phyloP scores from a whole-genome alignment of 345 rosid genomes.

The Dipteronia sinensis region DNA sequence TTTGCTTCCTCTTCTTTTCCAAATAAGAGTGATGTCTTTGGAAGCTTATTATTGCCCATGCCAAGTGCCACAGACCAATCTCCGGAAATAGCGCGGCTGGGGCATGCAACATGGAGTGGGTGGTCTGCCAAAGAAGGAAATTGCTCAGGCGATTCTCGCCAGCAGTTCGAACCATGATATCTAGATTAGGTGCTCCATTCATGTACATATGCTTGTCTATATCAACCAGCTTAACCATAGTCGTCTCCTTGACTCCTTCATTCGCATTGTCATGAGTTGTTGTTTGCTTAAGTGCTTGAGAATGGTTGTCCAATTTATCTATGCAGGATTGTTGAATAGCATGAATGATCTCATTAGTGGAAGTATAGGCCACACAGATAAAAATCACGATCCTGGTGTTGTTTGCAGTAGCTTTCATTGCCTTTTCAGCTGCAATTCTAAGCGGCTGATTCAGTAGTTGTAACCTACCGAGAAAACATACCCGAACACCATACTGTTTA shows the following conservation, averaged over 20 bases:
- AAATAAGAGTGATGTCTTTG: conserved; percentile 50
- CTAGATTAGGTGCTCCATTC: conserved; percentile 63
- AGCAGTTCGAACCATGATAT: conserved; percentile 63
- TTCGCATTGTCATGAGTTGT: not conserved
- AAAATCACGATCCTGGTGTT: conserved; percentile 44
- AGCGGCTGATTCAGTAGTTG: conserved; percentile 44
- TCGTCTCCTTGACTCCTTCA: not conserved
- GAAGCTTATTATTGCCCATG: conserved; percentile 58
- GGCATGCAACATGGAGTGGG: conserved; percentile 41
- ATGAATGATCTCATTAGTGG: conserved; percentile 22
- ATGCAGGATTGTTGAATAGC: conserved; percentile 2
- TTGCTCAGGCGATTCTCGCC: conserved; percentile 69
- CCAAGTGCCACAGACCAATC: conserved; percentile 59
- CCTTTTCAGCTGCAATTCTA: conserved; percentile 50
- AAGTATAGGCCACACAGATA: conserved; percentile 53
- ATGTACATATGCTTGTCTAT: conserved; percentile 55
- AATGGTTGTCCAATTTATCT: not conserved
- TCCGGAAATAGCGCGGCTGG: conserved; percentile 73
- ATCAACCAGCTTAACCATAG: conserved; percentile 35
- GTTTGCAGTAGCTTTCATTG: conserved; percentile 55
- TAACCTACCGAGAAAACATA: conserved; percentile 54
- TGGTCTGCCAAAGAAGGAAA: conserved; percentile 66
- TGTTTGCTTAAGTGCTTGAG: conserved; percentile 6
- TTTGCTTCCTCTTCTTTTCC: conserved; percentile 50
- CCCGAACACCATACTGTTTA: conserved; percentile 49